phyloP scores from a whole-genome alignment of 192 early-diverging fungal genomes.

The Fimicolochytrium jonesii region DNA sequence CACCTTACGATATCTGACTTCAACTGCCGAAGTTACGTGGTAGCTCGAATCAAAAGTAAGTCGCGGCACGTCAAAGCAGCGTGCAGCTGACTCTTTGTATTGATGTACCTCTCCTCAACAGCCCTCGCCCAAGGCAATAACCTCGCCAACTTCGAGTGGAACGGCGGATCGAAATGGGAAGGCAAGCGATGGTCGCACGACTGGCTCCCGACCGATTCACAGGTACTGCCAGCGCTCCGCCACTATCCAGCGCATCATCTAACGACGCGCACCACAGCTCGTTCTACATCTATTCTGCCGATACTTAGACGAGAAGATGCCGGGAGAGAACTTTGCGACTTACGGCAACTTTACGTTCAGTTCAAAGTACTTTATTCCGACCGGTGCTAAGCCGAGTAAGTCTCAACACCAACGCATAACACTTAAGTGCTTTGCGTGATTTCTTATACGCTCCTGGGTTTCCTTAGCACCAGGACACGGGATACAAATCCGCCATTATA shows the following conservation, averaged over 20 bases:
- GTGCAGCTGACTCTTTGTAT: too few relatives aligned
- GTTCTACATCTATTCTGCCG: conserved; percentile 43
- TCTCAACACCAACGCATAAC: neutral
- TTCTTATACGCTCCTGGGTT: too few relatives aligned
- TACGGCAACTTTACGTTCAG: conserved; percentile 26
- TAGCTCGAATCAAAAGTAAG: conserved; percentile 38
- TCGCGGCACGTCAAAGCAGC: too few relatives aligned
- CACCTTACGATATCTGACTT: conserved; percentile 34
- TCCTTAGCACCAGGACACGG: conserved; percentile 6
- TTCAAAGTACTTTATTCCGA: conserved; percentile 29
- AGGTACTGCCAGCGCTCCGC: conserved; percentile 5
- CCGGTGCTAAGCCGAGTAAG: conserved; percentile 26
- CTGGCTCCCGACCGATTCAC: conserved; percentile 24
- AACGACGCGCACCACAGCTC: too few relatives aligned
- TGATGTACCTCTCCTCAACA: neutral
- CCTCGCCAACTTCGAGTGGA: conserved; percentile 39
- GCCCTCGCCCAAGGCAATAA: conserved; percentile 32
- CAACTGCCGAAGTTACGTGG: conserved; percentile 27
- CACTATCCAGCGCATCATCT: neutral
- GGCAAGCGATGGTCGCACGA: conserved; percentile 24
- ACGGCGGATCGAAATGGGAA: conserved; percentile 15
- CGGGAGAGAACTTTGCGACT: conserved; percentile 23
- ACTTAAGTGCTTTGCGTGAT: neutral
- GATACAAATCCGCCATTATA: conserved; percentile 34
- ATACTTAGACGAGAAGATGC: conserved; percentile 41